Evolutionary conservation across 352 stramenopile species (phyloP), one percentile per base, ranked within the genome.

Genomic region (Plasmopara halstedii): DNA sequence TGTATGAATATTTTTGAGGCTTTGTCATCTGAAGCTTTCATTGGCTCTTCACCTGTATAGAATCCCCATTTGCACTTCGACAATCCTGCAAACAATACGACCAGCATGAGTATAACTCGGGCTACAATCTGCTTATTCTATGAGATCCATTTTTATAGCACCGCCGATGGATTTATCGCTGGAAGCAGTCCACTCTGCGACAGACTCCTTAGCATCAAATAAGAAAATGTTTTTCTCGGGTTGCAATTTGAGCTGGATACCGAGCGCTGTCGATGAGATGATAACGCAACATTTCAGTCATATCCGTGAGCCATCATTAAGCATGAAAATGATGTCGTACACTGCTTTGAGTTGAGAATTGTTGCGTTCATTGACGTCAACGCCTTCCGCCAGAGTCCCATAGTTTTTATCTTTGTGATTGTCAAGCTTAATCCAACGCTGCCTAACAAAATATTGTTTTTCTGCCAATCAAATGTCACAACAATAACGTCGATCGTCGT

Each of bases 101-200:
- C n/a, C n/a, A n/a, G n/a, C n/a, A n/a, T n/a, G n/a, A n/a, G n/a
- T 13, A 23, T 20, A 38, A 27, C 25, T 42, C 14, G 3, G 42
- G 33, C 8, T 26, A 33, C 43, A 39, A 34, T 33, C 45, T 21
- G 18, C 46, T 20, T n/a, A 29, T 13, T 34, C 26, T 19, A n/a
- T 8, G 3, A 7, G 17, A 23, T 31, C 18, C n/a, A 25, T 26
- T 21, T 15, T 19, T 25, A 10, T 4, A 52, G 9, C 42, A 89
- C 82, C 82, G 70, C 82, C 82, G 48, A 93, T 93, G 0, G 78
- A 82, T 34, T 69, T 65, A 38, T 93, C 82, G 29, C 74, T 90
- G 2, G 76, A 88, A 6, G 70, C 63, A 31, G 84, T 72, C 81
- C 82, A 93, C 13, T 77, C 65, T 2, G 53, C 54, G 11, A 73